Base-by-base conservation (phyloP, 2,329 filamentous ascomycete genomes). In the Colletotrichum eremochloae region DNA sequence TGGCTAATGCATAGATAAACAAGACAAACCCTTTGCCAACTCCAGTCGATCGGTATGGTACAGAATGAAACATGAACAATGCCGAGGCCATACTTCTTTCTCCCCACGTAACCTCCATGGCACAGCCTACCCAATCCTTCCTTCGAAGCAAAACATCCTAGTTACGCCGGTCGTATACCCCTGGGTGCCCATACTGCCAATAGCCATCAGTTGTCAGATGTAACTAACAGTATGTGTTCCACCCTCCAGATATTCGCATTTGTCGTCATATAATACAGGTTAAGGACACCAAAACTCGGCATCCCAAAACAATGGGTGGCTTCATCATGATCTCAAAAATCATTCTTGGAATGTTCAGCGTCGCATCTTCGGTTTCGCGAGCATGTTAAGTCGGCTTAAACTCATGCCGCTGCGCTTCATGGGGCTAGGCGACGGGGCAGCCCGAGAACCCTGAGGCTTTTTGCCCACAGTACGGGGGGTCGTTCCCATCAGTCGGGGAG, bases 381-480 rank as follows among this genome's bases (percentile, higher is more conserved):
- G 85, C 86, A 89, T 88, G 76, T 90, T 88, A 67, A 92, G 82
- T 72, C 90, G 85, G 78, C 87, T 90, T 71, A 91, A 78, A 74
- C 85, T 91, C 68, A 92, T 79, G 33, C 86, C 83, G 7, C 77
- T 76, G 71, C 80, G 84, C 82, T 89, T 90, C 63, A 80, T 80
- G 5, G 89, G 84, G 66, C 84, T 89, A 3, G 75, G 75, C 1
- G 76, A 77, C 67, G 78, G 70, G 4, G 74, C 65, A 5, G 74
- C 73, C 24, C 75, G 78, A 33, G 75, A 79, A 40, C 78, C 74
- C 48, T 74, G 77, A 55, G 80, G 77, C 76, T 84, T 86, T 77
- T 81, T 83, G 38, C 74, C 78, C 62, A 77, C 79, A 15, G 77
- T 75, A 7, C 73, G 66, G 1, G 84, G 80, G 2, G 83, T 84